These are phyloP conservation scores for Trichopus zeylanicus DNA, from an alignment of 116 monocot species.

Conservation along the genomic window DNA sequence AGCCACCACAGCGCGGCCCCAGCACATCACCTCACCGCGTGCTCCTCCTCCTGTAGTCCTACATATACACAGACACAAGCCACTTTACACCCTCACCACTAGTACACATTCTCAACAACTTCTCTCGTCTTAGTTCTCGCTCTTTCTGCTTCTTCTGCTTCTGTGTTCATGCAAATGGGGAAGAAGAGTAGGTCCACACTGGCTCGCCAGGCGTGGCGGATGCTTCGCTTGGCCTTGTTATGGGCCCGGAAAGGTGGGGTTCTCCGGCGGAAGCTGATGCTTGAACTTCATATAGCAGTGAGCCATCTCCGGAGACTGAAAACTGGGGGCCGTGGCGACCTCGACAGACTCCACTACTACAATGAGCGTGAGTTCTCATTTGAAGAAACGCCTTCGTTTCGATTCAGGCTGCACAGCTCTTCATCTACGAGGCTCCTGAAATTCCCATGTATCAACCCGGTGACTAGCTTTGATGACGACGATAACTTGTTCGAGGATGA, in stretches of 20 bases:
- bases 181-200: background rate
- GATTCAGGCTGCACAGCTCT: slow-evolving; percentile 17
- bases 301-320: background rate
- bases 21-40: too few species aligned
- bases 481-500: slow-evolving; percentile 10
- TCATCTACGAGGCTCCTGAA: background rate
- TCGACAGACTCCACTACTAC: background rate
- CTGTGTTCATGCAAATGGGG: too few species aligned
- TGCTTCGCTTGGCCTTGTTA: background rate
- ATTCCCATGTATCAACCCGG: slow-evolving; percentile 21
- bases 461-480: slow-evolving; percentile 5
- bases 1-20: too few species aligned
- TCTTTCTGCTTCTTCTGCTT: too few species aligned
- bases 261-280: background rate
- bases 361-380: slow-evolving; percentile 29
- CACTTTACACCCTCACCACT: too few species aligned
- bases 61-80: too few species aligned
- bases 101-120: too few species aligned
- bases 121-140: too few species aligned
- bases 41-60: too few species aligned
- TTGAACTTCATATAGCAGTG: too few species aligned
- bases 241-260: slow-evolving; percentile 10
- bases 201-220: background rate
- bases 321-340: background rate
- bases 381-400: slow-evolving; percentile 27